Percentiles rank a stretch among this genome's conserved stretches.
Conservation (phyloP, 805 yeast genomes). For the Metschnikowia cubensis region DNA sequence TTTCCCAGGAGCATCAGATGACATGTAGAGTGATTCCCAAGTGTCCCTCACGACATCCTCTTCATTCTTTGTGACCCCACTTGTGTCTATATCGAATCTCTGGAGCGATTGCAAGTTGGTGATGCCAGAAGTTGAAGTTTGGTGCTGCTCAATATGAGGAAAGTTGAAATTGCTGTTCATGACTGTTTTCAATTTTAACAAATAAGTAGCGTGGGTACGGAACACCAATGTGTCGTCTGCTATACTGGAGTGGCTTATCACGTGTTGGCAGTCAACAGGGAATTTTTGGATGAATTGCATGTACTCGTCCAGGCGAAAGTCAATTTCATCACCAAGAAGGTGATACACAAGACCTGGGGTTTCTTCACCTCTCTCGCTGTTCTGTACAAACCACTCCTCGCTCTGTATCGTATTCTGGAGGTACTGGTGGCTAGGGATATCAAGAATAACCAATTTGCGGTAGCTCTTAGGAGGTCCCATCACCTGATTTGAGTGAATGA, state of each 20-base stretch:
- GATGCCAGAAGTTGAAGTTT: slow-evolving; percentile 10
- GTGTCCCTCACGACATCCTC: slow-evolving; percentile 12
- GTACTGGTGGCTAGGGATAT: slow-evolving; percentile 59
- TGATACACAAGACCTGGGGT: slow-evolving; percentile 63
- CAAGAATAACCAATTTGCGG: slow-evolving; percentile 62
- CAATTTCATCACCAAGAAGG: slow-evolving; percentile 63
- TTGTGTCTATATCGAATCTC: slow-evolving; percentile 22
- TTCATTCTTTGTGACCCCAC: slow-evolving; percentile 22
- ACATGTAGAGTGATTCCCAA: slow-evolving; percentile 29
- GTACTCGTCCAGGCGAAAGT: slow-evolving; percentile 41
- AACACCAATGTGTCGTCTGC: slow-evolving; percentile 60
- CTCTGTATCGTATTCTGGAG: slow-evolving; percentile 25
- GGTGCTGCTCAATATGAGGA: slow-evolving; percentile 26
- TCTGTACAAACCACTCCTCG: slow-evolving; percentile 29
- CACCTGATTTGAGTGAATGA: slow-evolving; percentile 67
- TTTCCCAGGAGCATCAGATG: slow-evolving; percentile 17
- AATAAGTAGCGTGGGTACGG: slow-evolving; percentile 48
- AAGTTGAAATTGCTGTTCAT: slow-evolving; percentile 44
- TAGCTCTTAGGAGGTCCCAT: slow-evolving; percentile 57
- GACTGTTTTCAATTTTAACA: slow-evolving; percentile 55
- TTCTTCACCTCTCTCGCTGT: slow-evolving; percentile 28
- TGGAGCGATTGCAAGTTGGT: slow-evolving; percentile 32
- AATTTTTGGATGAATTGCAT: slow-evolving; percentile 50
- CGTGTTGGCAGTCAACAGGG: slow-evolving; percentile 51
- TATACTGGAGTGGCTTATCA: slow-evolving; percentile 67